Evolutionary conservation across 371 early-diverging fungal genomes (phyloP).

Genomic region (Lichtheimia corymbifera): DNA sequence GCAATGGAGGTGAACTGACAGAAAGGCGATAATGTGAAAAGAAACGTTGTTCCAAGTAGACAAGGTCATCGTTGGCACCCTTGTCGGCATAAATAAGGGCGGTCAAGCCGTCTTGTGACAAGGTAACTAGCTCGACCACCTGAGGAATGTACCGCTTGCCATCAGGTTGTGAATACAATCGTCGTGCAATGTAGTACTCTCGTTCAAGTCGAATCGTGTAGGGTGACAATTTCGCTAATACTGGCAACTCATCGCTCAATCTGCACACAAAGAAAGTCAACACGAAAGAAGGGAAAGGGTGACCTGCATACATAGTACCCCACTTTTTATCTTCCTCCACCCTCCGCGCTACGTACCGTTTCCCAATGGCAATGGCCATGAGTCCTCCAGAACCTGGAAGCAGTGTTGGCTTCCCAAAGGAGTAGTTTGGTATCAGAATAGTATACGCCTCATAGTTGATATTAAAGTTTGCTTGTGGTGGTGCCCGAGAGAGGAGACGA

Average conservation of each 20-base stretch:
- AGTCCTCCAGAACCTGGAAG: slow-evolving; percentile 39
- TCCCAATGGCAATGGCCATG: slow-evolving; percentile 39
- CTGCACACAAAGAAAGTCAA: slow-evolving; percentile 9
- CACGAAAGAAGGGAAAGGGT: neutral
- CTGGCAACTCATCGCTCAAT: slow-evolving; percentile 25
- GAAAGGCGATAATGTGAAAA: slow-evolving; percentile 16
- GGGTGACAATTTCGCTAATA: slow-evolving; percentile 42
- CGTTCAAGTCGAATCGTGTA: slow-evolving; percentile 39
- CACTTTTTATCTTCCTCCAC: no score
- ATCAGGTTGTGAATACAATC: slow-evolving; percentile 32
- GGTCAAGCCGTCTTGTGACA: slow-evolving; percentile 37
- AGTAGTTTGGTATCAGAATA: slow-evolving; percentile 38
- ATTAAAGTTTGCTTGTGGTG: slow-evolving; percentile 30
- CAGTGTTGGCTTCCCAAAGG: slow-evolving; percentile 35
- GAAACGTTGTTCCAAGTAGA: slow-evolving; percentile 16
- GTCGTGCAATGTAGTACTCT: slow-evolving; percentile 42
- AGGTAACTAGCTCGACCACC: slow-evolving; percentile 34
- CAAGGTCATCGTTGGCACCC: slow-evolving; percentile 8
- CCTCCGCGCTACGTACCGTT: slow-evolving; percentile 19
- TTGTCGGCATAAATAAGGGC: slow-evolving; percentile 33
- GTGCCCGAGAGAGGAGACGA: slow-evolving; percentile 23
- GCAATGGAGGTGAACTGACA: slow-evolving; percentile 4
- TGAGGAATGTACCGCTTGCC: slow-evolving; percentile 33
- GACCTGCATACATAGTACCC: neutral
- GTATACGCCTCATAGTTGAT: slow-evolving; percentile 36